Base-by-base conservation (phyloP, 305 asterid genomes). In the Lippia alba region DNA sequence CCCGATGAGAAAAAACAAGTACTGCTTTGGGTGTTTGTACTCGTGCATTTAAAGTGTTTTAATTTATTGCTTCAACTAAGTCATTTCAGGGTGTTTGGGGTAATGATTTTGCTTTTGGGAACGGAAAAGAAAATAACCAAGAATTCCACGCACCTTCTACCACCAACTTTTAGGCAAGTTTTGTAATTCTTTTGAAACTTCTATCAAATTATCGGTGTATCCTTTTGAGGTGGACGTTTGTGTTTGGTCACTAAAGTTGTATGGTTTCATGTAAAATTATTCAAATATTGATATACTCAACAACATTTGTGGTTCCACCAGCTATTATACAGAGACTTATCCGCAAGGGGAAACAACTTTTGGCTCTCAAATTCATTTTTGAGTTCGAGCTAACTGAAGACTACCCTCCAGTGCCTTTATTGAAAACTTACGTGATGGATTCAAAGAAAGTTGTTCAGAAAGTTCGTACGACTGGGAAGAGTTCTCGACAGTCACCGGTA, bases 301-400 rank as follows among this genome's bases (percentile, higher is more conserved):
- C 62, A 54, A 64, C 76, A 36, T 48, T 58, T 69, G 45, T 78
- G 73, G 44, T 12, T 74, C 46, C 64, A 30, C 16, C 87, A 85
- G 93, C 85, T 76, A 69, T 87, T 44, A 79, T 87, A 68, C 73
- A 63, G 83, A 87, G 80, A 80, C 88, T 89, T 66, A 84, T 87
- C 70, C 46, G 56, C 64, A 79, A 74, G 77, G 85, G 88, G 64
- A 80, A 80, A 78, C 89, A 74, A 64, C 83, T 83, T 48, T 17
- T 81, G 56, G 96, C 96, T 71, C 83, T 87, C 72, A 89, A 83
- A 79, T 89, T 89, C 77, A 63, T 85, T 48, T 79, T 86, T 68
- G 89, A 81, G 66, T 87, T 85, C 74, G 89, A 59, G 82, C 77
- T 82, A 61, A 66, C 86, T 51, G 84, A 83, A 44, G 85, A 80